Conservation (phyloP, 2,329 filamentous ascomycete species). For the Botryotinia calthae region DNA sequence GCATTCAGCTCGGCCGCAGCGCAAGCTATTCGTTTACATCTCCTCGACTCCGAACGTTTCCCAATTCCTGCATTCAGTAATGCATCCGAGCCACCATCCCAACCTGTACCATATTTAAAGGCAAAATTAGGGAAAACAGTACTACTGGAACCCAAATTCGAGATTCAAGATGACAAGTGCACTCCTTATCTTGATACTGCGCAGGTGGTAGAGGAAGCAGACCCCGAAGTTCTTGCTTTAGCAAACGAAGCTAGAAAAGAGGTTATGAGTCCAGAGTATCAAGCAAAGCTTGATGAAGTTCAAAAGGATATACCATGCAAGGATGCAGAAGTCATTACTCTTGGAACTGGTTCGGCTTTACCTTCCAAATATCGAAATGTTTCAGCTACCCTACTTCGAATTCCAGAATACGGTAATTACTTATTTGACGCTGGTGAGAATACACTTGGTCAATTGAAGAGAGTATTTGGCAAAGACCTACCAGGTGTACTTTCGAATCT, state of each 20-base stretch:
- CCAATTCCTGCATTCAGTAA: conserved; percentile 65
- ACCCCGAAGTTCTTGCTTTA: conserved; percentile 49
- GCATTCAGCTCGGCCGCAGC: conserved; percentile 64
- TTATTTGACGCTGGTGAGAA: conserved; percentile 91
- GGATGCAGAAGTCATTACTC: conserved; percentile 78
- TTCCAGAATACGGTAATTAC: conserved; percentile 84
- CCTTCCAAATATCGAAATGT: conserved; percentile 97
- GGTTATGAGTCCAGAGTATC: conserved; percentile 46
- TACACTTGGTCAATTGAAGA: conserved; percentile 81
- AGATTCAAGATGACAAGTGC: conserved; percentile 45
- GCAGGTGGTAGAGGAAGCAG: conserved; percentile 43
- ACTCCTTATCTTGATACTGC: conserved; percentile 50
- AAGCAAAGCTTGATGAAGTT: conserved; percentile 48
- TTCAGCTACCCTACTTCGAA: conserved; percentile 78
- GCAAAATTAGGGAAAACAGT: conserved; percentile 31
- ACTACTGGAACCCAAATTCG: conserved; percentile 34
- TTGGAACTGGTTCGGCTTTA: conserved; percentile 87
- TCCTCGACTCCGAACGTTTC: conserved; percentile 73
- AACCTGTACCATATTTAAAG: conserved; percentile 24
- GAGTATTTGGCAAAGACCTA: conserved; percentile 67
- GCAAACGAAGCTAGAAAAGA: conserved; percentile 48
- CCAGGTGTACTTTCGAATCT: conserved; percentile 73
- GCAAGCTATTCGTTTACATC: conserved; percentile 66
- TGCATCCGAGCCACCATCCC: conserved; percentile 14
- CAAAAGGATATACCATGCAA: conserved; percentile 67